Conservation (phyloP, 2,329 filamentous ascomycete genomes). For the Fusarium sp. region DNA sequence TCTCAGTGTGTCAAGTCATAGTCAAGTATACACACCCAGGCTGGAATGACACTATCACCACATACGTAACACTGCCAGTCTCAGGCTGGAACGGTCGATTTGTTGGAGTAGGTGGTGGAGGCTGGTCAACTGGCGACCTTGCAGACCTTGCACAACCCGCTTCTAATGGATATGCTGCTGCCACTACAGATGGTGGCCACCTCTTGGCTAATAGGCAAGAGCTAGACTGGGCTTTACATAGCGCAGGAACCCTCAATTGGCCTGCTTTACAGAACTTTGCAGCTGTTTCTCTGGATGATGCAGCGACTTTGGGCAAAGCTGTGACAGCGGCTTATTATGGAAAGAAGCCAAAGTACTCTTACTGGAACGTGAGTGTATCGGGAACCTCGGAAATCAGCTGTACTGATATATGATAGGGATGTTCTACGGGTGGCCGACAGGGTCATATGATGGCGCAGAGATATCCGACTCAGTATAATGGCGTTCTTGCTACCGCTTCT, state of each 20-base stretch:
- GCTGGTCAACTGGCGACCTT: conserved; percentile 18
- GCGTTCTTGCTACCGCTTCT: conserved; percentile 61
- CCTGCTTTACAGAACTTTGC: conserved; percentile 45
- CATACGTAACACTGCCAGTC: conserved; percentile 15
- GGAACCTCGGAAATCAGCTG: fast-evolving
- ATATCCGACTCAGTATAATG: conserved; percentile 66
- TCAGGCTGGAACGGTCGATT: conserved; percentile 33
- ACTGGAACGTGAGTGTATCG: conserved; percentile 54
- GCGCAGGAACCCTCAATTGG: conserved; percentile 39
- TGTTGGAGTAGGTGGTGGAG: conserved; percentile 29
- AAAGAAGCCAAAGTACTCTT: conserved; percentile 53
- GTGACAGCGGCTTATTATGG: conserved; percentile 57
- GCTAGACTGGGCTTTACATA: conserved; percentile 31
- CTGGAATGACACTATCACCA: conserved; percentile 25
- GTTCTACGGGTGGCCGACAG: conserved; percentile 67
- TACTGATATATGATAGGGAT: conserved; percentile 46
- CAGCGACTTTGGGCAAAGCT: conserved; percentile 56
- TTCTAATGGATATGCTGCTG: conserved; percentile 10
- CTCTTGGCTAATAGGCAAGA: background rate
- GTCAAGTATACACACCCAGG: conserved; percentile 32
- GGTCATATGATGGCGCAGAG: conserved; percentile 64
- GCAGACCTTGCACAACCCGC: background rate
- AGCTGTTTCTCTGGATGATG: conserved; percentile 44
- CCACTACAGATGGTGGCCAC: conserved; percentile 29
- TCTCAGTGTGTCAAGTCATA: conserved; percentile 10